Evolutionary conservation across 1,139 yeast genomes (phyloP).

Genomic region (Suhomyces choctaworum): DNA sequence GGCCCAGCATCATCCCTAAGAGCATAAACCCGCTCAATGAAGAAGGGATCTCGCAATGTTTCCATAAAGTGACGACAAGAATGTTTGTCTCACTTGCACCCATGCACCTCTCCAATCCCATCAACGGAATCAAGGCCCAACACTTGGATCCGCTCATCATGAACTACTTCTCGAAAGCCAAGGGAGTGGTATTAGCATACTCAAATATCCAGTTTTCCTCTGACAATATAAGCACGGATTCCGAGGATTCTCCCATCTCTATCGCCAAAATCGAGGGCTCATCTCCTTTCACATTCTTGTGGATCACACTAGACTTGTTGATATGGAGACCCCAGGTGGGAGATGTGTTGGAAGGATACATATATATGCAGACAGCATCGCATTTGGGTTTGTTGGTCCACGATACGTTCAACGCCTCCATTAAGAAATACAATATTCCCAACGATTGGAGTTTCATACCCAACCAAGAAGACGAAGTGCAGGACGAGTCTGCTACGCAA

Average conservation of each 20-base stretch:
- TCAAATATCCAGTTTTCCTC: constrained; percentile 52
- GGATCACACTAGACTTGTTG: constrained; percentile 83
- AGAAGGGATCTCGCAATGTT: constrained; percentile 59
- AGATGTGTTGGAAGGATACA: constrained; percentile 80
- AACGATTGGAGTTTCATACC: constrained; percentile 80
- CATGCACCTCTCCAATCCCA: constrained; percentile 61
- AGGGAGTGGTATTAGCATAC: constrained; percentile 84
- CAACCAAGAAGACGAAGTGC: constrained; percentile 63
- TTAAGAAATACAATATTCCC: constrained; percentile 83
- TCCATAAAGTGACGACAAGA: constrained; percentile 60
- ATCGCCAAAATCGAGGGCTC: constrained; percentile 73
- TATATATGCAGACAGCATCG: constrained; percentile 91
- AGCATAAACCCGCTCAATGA: constrained; percentile 36
- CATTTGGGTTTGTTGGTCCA: constrained; percentile 89
- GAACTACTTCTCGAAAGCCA: constrained; percentile 71
- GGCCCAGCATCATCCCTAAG: constrained; percentile 23
- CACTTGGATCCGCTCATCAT: constrained; percentile 88
- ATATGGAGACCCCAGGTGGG: constrained; percentile 90
- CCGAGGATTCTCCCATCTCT: constrained; percentile 24
- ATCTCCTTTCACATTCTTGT: constrained; percentile 84
- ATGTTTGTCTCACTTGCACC: constrained; percentile 90
- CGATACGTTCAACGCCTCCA: constrained; percentile 93
- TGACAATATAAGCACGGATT: constrained; percentile 35
- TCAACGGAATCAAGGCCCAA: constrained; percentile 78
- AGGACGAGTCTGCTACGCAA: constrained; percentile 10